These are phyloP conservation scores for Hymenoscyphus scutula DNA, from an alignment of 2,329 filamentous ascomycete genomes.

Conservation along the genomic window DNA sequence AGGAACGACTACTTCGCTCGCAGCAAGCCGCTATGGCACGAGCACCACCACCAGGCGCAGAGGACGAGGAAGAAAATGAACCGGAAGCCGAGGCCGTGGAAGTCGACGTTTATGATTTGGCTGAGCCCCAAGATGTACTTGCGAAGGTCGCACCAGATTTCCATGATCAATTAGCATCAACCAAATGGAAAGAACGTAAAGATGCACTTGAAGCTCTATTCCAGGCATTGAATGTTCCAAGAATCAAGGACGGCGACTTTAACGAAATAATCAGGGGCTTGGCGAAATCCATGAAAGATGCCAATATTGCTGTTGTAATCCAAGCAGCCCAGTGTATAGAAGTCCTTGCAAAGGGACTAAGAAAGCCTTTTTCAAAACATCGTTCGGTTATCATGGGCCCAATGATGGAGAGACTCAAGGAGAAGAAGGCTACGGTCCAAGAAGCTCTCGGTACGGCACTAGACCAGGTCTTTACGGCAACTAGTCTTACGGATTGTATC, in stretches of 20 bases:
- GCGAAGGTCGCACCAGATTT: conserved; percentile 81
- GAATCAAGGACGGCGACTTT: conserved; percentile 89
- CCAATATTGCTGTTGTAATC: conserved; percentile 91
- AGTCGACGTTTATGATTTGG: conserved; percentile 76
- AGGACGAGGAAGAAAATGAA: conserved; percentile 55
- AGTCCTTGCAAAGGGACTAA: conserved; percentile 79
- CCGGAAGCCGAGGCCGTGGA: conserved; percentile 60
- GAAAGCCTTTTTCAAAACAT: conserved; percentile 76
- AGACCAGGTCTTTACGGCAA: conserved; percentile 65
- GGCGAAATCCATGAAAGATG: conserved; percentile 98
- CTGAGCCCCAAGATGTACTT: conserved; percentile 83
- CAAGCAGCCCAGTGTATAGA: conserved; percentile 93
- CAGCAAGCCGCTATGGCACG: conserved; percentile 81
- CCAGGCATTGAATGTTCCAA: conserved; percentile 74
- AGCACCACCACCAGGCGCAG: conserved; percentile 59
- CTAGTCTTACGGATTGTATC: conserved; percentile 78
- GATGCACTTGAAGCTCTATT: conserved; percentile 85
- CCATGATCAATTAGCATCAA: conserved; percentile 77
- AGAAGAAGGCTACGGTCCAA: conserved; percentile 88
- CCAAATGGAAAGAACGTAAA: conserved; percentile 98
- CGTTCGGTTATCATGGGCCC: conserved; percentile 77
- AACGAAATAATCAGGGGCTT: conserved; percentile 78
- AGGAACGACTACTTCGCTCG: conserved; percentile 81
- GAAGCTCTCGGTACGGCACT: conserved; percentile 85
- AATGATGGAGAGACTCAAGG: conserved; percentile 93